These are phyloP conservation scores for Globisporangium okanoganense DNA, from an alignment of 352 stramenopile species.

Conservation along the genomic window DNA sequence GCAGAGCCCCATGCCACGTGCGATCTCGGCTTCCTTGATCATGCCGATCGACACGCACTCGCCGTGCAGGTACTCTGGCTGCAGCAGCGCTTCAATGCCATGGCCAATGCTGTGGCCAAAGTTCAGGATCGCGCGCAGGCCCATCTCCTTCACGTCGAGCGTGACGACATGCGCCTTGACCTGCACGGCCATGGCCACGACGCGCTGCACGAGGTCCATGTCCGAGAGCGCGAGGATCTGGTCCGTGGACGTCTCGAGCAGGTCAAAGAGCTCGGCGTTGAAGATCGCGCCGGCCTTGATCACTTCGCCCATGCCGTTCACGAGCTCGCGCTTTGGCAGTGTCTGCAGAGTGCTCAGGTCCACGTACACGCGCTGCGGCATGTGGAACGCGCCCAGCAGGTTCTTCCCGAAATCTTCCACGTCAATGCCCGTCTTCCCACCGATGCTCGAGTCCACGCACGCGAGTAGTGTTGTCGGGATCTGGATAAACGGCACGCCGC, in stretches of 20 bases:
- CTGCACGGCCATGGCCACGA: slow-evolving; percentile 65
- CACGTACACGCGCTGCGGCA: slow-evolving; percentile 96
- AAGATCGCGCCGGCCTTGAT: slow-evolving; percentile 98
- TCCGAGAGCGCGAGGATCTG: slow-evolving; percentile 56
- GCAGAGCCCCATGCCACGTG: slow-evolving; percentile 70
- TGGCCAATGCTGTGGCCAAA: slow-evolving; percentile 99
- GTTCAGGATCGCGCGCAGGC: slow-evolving; percentile 96
- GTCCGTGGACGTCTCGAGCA: slow-evolving; percentile 91
- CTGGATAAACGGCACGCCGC: slow-evolving; percentile 86
- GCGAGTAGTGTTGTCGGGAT: slow-evolving; percentile 97
- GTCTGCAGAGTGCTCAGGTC: slow-evolving; percentile 92
- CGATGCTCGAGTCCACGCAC: slow-evolving; percentile 98
- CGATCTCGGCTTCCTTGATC: slow-evolving; percentile 95
- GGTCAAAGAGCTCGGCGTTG: slow-evolving; percentile 91
- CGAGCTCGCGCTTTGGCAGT: slow-evolving; percentile 95
- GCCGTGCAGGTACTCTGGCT: slow-evolving; percentile 95
- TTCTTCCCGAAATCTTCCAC: slow-evolving; percentile 95
- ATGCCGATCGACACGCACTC: slow-evolving; percentile 97
- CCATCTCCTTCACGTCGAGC: slow-evolving; percentile 94
- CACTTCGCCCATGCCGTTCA: slow-evolving; percentile 94
- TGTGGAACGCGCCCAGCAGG: slow-evolving; percentile 98
- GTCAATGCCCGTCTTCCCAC: slow-evolving; percentile 98
- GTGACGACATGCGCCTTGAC: slow-evolving; percentile 97
- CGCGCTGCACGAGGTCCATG: slow-evolving; percentile 63
- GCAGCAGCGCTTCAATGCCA: slow-evolving; percentile 95